Base-by-base conservation (phyloP, 1,284 basidiomycete genomes). In the Erythrobasidium hasegawianum region DNA sequence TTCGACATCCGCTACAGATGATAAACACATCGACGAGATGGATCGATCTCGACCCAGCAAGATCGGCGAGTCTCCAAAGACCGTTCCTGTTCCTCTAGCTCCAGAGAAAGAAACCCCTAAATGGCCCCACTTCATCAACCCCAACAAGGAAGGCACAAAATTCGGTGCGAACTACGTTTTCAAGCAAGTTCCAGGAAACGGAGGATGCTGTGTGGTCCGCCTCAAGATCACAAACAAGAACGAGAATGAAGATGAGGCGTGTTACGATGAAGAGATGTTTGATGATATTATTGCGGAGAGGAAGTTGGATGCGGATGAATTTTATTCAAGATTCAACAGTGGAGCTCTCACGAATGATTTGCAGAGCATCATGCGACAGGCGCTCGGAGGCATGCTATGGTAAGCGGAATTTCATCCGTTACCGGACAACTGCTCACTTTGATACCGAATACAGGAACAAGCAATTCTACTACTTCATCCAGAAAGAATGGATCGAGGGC, bases 311-410 rank as follows among this genome's bases (percentile, higher is more conserved):
- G 90, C 93, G 9, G 91, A 97, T 77, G 95, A 98, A 78, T 98
- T 98, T 77, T 98, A 97, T 79, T 81, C 83, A 57, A 82, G 85
- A 14, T 83, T 97, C 65, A 85, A 87, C 57, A 82, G 86, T 70
- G 88, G 89, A 2, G 86, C 88, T 13, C 86, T 95, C 75, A 89
- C 84, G 71, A 92, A 96, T 69, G 95, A 98, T 79, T 81, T 97
- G 76, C 87, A 86, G 77, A 93, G 93, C 78, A 89, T 98, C 75
- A 96, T 93, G 91, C 83, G 95, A 68, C 95, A 97, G 78, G 95
- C 93, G n/a, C 80, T 97, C 40, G 87, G 86, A 22, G 95, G 95
- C 16, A 97, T 98, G 95, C 80, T 98, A 60, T 97, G 95, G 93
- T 78, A 52, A 72, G 10, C 33, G 14, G 24, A n/a, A n/a, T n/a